Conservation (phyloP, 2,329 filamentous ascomycete genomes). For the Fusarium sp. region DNA sequence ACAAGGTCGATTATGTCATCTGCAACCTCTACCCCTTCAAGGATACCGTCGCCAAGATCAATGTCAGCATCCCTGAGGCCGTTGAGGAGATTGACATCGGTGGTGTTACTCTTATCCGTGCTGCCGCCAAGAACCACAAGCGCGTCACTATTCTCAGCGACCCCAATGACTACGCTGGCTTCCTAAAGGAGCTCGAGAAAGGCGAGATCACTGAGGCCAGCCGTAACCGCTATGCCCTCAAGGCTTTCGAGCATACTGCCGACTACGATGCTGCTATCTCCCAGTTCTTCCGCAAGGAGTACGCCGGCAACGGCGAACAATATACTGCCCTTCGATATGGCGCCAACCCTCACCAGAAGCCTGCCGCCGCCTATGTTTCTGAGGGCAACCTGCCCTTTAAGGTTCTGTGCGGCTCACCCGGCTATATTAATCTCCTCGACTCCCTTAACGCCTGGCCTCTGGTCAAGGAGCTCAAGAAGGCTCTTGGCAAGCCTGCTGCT, state of each 20-base stretch:
- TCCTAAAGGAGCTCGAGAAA: slow-evolving; percentile 87
- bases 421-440: slow-evolving; percentile 97
- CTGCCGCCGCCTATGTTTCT: slow-evolving; percentile 83
- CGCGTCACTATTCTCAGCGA: slow-evolving; percentile 97
- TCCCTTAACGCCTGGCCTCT: slow-evolving; percentile 96
- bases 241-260: slow-evolving; percentile 98
- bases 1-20: slow-evolving; percentile 94
- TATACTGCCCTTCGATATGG: slow-evolving; percentile 91
- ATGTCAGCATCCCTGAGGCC: slow-evolving; percentile 94
- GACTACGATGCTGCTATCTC: slow-evolving; percentile 96
- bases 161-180: slow-evolving; percentile 91
- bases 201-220: slow-evolving; percentile 87
- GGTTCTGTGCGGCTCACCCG: slow-evolving; percentile 87
- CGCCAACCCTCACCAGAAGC: slow-evolving; percentile 98
- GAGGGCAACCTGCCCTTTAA: slow-evolving; percentile 89
- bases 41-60: slow-evolving; percentile 95
- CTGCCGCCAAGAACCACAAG: slow-evolving; percentile 97
- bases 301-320: slow-evolving; percentile 85
- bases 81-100: slow-evolving; percentile 99
- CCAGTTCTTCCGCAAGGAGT: slow-evolving; percentile 97
- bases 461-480: slow-evolving; percentile 93
- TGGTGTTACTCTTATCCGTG: slow-evolving; percentile 94
- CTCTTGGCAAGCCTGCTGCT: slow-evolving; percentile 87
- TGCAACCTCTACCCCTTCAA: slow-evolving; percentile 99
- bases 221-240: slow-evolving; percentile 90